phyloP scores from a whole-genome alignment of 768 basidiomycete genomes.

The Filobasidium wieringae region DNA sequence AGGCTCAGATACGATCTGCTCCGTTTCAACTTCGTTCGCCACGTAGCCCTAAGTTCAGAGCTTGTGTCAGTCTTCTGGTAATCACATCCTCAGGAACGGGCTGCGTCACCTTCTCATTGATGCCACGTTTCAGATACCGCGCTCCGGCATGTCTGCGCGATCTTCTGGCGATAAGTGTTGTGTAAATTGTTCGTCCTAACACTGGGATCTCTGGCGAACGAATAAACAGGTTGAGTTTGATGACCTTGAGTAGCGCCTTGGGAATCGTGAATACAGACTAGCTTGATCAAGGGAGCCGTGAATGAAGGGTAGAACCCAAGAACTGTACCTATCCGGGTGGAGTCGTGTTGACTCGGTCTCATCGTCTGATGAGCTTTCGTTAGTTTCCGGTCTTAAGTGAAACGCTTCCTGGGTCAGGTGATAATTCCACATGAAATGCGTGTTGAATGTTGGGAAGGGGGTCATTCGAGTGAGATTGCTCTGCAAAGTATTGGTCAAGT shows the following conservation, averaged over 20 bases:
- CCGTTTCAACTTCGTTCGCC: slow-evolving; percentile 97
- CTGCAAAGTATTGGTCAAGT: slow-evolving; percentile 90
- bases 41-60: slow-evolving; percentile 69
- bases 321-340: slow-evolving; percentile 39
- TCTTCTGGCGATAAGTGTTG: slow-evolving; percentile 86
- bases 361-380: slow-evolving; percentile 35
- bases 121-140: slow-evolving; percentile 83
- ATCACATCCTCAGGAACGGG: not conserved
- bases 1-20: slow-evolving; percentile 59
- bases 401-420: slow-evolving; percentile 50
- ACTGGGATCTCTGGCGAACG: slow-evolving; percentile 64
- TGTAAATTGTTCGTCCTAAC: slow-evolving; percentile 75
- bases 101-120: slow-evolving; percentile 67
- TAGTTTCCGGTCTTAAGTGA: slow-evolving; percentile 9
- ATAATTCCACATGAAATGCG: slow-evolving; percentile 90
- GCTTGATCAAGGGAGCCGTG: slow-evolving; percentile 98
- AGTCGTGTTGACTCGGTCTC: not conserved
- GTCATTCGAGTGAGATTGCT: slow-evolving; percentile 63
- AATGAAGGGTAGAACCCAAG: slow-evolving; percentile 83
- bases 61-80: slow-evolving; percentile 2
- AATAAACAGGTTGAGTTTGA: not conserved
- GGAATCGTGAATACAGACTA: slow-evolving; percentile 50
- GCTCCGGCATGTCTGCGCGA: slow-evolving; percentile 94
- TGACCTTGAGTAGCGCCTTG: not conserved
- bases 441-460: slow-evolving; percentile 51